These are phyloP conservation scores for Pseudogymnoascus sp. DNA, from an alignment of 2,329 filamentous ascomycete genomes.

Conservation along the genomic window DNA sequence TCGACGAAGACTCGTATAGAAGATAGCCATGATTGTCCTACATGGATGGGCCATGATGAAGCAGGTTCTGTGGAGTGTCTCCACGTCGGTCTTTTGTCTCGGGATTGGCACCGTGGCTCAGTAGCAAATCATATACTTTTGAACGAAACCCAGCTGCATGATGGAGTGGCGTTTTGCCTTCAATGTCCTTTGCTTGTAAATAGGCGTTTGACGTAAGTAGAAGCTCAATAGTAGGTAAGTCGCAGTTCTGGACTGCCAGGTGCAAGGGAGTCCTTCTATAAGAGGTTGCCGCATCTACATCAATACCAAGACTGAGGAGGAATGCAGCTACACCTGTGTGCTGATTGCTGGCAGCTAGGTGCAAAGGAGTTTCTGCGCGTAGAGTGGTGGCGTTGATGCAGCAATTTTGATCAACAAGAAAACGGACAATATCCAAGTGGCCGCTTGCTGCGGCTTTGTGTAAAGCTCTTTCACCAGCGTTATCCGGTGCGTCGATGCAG, in stretches of 20 bases:
- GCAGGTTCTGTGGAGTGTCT: conserved; percentile 49
- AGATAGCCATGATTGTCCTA: neutral
- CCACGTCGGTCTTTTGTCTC: conserved; percentile 28
- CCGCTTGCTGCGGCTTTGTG: neutral
- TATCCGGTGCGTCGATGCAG: neutral
- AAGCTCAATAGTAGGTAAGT: neutral
- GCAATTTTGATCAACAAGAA: neutral
- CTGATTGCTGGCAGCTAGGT: neutral
- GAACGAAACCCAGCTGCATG: neutral
- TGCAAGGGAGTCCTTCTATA: neutral
- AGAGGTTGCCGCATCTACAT: neutral
- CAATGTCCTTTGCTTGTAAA: neutral
- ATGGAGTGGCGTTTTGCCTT: neutral
- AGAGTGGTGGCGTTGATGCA: neutral
- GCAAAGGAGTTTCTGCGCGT: neutral
- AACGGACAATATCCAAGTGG: neutral
- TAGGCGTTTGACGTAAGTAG: neutral
- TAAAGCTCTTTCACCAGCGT: neutral
- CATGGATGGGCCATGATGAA: conserved; percentile 22
- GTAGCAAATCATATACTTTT: neutral
- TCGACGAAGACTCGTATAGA: neutral
- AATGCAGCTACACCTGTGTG: neutral
- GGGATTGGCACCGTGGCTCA: neutral
- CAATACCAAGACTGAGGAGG: neutral
- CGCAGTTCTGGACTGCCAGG: neutral